Conservation (phyloP, 192 early-diverging fungal species). For the Podila epicladia region DNA sequence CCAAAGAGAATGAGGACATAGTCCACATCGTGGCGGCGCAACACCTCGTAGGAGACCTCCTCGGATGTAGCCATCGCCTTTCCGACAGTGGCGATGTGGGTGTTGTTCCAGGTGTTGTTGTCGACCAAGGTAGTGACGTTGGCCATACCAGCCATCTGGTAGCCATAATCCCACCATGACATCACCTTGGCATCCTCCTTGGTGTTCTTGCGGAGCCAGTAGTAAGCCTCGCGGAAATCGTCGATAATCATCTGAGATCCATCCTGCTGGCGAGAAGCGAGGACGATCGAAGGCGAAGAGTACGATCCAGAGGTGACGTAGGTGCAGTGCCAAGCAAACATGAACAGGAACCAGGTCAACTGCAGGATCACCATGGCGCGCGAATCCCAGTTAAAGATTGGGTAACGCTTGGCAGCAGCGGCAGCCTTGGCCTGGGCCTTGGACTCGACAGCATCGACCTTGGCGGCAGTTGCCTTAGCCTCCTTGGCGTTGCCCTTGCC, state of each 20-base stretch:
- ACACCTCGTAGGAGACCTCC: constrained; percentile 92
- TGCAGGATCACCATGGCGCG: constrained; percentile 68
- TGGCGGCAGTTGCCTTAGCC: constrained; percentile 12
- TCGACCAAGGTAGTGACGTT: constrained; percentile 97
- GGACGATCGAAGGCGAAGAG: constrained; percentile 98
- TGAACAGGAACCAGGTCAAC: constrained; percentile 77
- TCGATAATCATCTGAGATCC: constrained; percentile 98
- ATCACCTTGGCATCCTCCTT: constrained; percentile 92
- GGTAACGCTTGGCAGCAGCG: constrained; percentile 34
- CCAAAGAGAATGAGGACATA: constrained; percentile 99
- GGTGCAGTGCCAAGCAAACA: constrained; percentile 98
- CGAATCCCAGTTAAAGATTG: constrained; percentile 59
- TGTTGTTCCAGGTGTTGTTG: constrained; percentile 99
- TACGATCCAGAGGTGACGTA: constrained; percentile 99
- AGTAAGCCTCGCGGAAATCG: constrained; percentile 99
- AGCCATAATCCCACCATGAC: constrained; percentile 99
- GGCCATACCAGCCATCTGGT: constrained; percentile 99
- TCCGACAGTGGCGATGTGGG: constrained; percentile 98
- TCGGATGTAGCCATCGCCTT: constrained; percentile 92
- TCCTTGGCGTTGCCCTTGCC: neutral
- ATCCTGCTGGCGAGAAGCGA: constrained; percentile 87
- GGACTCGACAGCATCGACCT: constrained; percentile 23
- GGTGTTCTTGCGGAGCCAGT: constrained; percentile 99
- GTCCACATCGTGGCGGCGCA: constrained; percentile 93
- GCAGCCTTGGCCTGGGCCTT: constrained; percentile 29